These are phyloP conservation scores for Arthrobotrys conoides DNA, from an alignment of 2,329 filamentous ascomycete species.

Conservation along the genomic window DNA sequence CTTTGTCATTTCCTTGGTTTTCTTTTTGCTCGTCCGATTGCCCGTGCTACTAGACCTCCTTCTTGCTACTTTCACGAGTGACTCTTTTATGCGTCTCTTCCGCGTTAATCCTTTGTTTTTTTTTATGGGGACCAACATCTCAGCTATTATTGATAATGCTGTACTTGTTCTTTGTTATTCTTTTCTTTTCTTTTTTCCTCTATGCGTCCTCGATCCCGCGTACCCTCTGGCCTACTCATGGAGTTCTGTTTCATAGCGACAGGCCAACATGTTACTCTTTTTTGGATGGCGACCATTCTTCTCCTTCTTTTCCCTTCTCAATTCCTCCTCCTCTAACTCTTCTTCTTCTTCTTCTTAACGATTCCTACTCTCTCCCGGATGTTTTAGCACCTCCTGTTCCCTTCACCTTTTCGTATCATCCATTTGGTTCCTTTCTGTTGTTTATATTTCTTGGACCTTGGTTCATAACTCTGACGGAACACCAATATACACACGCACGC, in stretches of 20 bases:
- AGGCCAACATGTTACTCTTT: constrained; percentile 45
- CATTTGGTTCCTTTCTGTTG: constrained; percentile 50
- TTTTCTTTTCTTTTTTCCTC: constrained; percentile 24
- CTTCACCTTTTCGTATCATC: constrained; percentile 19
- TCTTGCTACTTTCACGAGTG: constrained; percentile 52
- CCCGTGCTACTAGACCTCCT: constrained; percentile 21
- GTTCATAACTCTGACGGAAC: constrained; percentile 33
- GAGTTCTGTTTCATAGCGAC: constrained; percentile 61
- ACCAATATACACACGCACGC: neutral
- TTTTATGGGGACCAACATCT: constrained; percentile 45
- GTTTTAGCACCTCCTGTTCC: constrained; percentile 46
- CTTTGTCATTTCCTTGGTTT: constrained; percentile 17
- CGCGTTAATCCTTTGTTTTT: constrained; percentile 18
- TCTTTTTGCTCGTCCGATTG: constrained; percentile 25
- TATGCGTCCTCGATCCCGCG: constrained; percentile 26
- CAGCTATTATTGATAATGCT: constrained; percentile 61
- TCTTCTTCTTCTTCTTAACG: constrained; percentile 7
- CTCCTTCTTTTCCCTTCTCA: neutral
- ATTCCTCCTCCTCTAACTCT: neutral
- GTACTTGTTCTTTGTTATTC: constrained; percentile 24
- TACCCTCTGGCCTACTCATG: constrained; percentile 31
- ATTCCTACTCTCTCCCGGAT: constrained; percentile 8
- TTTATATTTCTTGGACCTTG: constrained; percentile 52
- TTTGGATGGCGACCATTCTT: constrained; percentile 32
- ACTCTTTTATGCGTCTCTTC: constrained; percentile 34